Conservation (phyloP, 208 protist genomes). For the Wallacemonas rigidus region DNA sequence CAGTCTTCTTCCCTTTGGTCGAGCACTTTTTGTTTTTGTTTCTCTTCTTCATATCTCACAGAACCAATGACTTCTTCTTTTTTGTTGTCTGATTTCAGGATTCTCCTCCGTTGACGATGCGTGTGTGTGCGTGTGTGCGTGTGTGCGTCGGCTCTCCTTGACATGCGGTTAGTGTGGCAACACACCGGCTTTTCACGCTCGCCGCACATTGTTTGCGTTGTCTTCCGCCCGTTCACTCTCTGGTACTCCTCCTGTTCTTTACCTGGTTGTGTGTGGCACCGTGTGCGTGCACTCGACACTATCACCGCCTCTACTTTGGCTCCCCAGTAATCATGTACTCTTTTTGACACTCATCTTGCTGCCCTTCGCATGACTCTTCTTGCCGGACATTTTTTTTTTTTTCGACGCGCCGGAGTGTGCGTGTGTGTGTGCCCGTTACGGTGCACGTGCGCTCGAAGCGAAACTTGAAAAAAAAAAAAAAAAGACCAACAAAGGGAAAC, state of each 20-base stretch:
- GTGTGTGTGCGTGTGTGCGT: slow-evolving; percentile 1
- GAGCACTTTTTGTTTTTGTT: neutral
- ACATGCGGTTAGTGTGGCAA: neutral
- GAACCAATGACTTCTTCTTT: neutral
- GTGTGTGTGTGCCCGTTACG: neutral
- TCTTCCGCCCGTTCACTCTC: too few relatives aligned
- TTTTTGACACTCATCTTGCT: neutral
- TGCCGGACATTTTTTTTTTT: slow-evolving; percentile 13
- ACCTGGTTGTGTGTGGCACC: slow-evolving; percentile 6
- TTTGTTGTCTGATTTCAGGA: neutral
- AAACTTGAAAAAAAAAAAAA: neutral
- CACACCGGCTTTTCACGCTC: too few relatives aligned
- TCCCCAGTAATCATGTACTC: too few relatives aligned
- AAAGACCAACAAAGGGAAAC: too few relatives aligned
- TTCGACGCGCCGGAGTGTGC: slow-evolving; percentile 1
- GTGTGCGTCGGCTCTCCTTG: neutral
- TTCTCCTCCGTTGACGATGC: neutral
- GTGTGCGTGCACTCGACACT: neutral
- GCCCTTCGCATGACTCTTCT: too few relatives aligned
- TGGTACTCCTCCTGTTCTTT: neutral
- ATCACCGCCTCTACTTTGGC: neutral
- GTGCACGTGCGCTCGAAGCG: neutral
- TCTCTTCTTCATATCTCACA: slow-evolving; percentile 12
- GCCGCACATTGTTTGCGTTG: too few relatives aligned
- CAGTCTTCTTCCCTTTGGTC: slow-evolving; percentile 6